These are phyloP conservation scores for Gonapodya prolifera DNA, from an alignment of 192 early-diverging fungal species.

Conservation along the genomic window DNA sequence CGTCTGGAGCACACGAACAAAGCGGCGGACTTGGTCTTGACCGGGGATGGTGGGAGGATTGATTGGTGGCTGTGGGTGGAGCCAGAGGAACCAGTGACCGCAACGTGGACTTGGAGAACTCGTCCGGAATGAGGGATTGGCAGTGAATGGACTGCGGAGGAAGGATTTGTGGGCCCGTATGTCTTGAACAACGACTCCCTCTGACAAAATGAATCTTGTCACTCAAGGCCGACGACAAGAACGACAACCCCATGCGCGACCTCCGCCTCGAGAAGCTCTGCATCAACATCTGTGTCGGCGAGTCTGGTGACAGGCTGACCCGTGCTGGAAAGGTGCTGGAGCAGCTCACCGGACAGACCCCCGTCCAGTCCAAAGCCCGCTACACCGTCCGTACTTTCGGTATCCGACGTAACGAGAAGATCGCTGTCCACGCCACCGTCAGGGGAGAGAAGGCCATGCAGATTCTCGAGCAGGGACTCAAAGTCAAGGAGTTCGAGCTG, in stretches of 20 bases:
- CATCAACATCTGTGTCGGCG: conserved; percentile 99
- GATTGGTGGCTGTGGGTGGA: too few species aligned
- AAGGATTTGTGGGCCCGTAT: too few species aligned
- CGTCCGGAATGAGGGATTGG: too few species aligned
- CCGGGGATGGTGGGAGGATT: not conserved
- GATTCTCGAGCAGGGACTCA: conserved; percentile 98
- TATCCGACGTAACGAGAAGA: conserved; percentile 99
- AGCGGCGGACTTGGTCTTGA: not conserved
- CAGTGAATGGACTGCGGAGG: too few species aligned
- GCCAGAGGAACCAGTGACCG: not conserved
- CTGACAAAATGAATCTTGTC: too few species aligned
- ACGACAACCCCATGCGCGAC: conserved; percentile 90
- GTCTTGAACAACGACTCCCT: too few species aligned
- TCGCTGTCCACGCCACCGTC: conserved; percentile 96
- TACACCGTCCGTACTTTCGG: conserved; percentile 99
- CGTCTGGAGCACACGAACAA: not conserved
- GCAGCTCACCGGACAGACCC: conserved; percentile 97
- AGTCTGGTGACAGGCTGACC: conserved; percentile 98
- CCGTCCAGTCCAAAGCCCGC: conserved; percentile 99
- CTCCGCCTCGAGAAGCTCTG: conserved; percentile 99
- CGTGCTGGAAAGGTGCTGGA: conserved; percentile 99
- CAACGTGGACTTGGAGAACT: too few species aligned
- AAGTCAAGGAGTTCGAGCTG: conserved; percentile 99
- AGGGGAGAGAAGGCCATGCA: conserved; percentile 91
- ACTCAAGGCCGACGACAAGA: conserved; percentile 54